phyloP scores from a whole-genome alignment of 169 alveolate species.

The Plasmodium chabaudi region DNA sequence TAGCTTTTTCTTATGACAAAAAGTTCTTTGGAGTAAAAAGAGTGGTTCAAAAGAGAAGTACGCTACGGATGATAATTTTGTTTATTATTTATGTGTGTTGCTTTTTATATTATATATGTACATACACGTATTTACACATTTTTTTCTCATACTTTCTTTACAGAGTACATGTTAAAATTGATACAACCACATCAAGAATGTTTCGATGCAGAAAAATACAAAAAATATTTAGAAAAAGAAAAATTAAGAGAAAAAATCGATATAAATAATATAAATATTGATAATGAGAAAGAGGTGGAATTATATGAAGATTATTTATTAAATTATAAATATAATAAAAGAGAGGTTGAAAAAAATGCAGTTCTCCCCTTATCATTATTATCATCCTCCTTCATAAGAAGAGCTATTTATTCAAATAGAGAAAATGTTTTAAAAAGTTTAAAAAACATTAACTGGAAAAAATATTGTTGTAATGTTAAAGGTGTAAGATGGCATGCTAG shows the following conservation, averaged over 20 bases:
- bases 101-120: conserved; percentile 7
- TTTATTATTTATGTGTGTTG: background rate
- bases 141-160: background rate
- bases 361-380: conserved; percentile 88
- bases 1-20: conserved; percentile 34
- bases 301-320: conserved; percentile 70
- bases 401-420: conserved; percentile 85
- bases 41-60: conserved; percentile 74
- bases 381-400: conserved; percentile 85
- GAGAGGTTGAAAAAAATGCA: conserved; percentile 62
- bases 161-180: conserved; percentile 70
- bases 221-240: conserved; percentile 52
- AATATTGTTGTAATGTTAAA: conserved; percentile 85
- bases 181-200: conserved; percentile 74
- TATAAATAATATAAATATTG: conserved; percentile 61
- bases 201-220: conserved; percentile 59
- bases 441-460: conserved; percentile 87
- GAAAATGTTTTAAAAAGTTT: conserved; percentile 86
- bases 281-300: conserved; percentile 71
- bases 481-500: conserved; percentile 93
- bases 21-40: conserved; percentile 71
- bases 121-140: conserved; percentile 4
- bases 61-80: background rate
- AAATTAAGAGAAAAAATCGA: conserved; percentile 51
- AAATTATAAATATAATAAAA: conserved; percentile 70